These are phyloP conservation scores for Carex myosuroides DNA, from an alignment of 176 grass and related monocot genomes.

Conservation along the genomic window DNA sequence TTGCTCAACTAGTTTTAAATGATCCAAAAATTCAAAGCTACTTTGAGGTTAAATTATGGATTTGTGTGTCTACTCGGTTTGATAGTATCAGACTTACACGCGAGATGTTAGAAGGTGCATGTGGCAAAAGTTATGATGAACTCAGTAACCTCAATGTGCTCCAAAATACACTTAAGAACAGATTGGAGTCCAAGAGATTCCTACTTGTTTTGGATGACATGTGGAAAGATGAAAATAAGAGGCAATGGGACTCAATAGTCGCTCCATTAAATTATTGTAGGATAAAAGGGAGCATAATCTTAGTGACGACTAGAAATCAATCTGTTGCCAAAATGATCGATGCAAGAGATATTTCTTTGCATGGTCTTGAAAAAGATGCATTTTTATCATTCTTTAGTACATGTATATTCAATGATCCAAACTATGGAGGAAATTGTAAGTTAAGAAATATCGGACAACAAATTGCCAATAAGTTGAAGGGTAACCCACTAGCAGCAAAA, in stretches of 20 bases:
- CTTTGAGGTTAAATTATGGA: conserved; percentile 19
- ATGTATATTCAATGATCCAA: no score
- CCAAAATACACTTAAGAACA: neutral
- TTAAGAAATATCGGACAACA: no score
- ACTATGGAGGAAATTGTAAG: no score
- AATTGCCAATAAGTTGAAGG: no score
- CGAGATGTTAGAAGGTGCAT: conserved; percentile 8
- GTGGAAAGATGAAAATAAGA: conserved; percentile 10
- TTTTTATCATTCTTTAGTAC: no score
- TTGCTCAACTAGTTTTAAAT: conserved; percentile 11
- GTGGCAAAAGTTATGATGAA: neutral
- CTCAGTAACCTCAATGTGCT: neutral
- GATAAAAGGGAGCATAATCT: neutral
- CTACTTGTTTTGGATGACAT: conserved; percentile 37
- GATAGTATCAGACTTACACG: neutral
- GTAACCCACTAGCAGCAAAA: no score
- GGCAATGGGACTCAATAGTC: conserved; percentile 4
- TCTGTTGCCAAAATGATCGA: conserved; percentile 28
- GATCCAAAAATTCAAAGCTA: conserved; percentile 5
- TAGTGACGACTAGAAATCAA: conserved; percentile 15
- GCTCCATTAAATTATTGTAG: conserved; percentile 4
- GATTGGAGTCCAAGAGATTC: conserved; percentile 12
- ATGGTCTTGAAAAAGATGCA: no score
- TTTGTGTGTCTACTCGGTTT: conserved; percentile 22
- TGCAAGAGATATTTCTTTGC: neutral